phyloP scores from a whole-genome alignment of 2,329 filamentous ascomycete genomes.

The Mollisia scopiformis region DNA sequence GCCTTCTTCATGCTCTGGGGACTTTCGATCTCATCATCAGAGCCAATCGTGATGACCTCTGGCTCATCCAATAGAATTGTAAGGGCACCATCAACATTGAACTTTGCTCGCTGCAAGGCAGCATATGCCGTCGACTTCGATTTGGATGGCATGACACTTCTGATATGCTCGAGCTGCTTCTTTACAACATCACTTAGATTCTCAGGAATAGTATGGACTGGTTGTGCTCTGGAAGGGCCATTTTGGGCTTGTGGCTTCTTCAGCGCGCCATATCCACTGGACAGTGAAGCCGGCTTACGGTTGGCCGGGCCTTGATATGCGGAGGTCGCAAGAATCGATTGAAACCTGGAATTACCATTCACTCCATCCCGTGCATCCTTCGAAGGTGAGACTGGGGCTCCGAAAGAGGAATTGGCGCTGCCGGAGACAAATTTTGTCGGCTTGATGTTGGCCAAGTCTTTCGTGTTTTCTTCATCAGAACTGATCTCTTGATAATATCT shows the following conservation, averaged over 20 bases:
- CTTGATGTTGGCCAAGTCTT: slow-evolving; percentile 58
- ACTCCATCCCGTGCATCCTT: slow-evolving; percentile 35
- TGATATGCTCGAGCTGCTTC: background rate
- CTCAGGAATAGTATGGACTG: slow-evolving; percentile 48
- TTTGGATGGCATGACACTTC: slow-evolving; percentile 52
- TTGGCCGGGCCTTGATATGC: slow-evolving; percentile 17
- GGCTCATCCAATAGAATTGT: slow-evolving; percentile 44
- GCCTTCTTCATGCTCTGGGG: slow-evolving; percentile 31
- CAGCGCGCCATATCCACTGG: background rate
- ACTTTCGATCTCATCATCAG: slow-evolving; percentile 39
- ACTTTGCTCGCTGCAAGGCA: slow-evolving; percentile 49
- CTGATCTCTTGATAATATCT: slow-evolving; percentile 64
- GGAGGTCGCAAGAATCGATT: slow-evolving; percentile 25
- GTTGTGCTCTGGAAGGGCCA: slow-evolving; percentile 47
- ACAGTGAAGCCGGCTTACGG: background rate
- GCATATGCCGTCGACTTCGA: slow-evolving; percentile 49
- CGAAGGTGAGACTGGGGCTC: slow-evolving; percentile 39
- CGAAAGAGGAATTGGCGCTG: slow-evolving; percentile 43
- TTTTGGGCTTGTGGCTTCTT: slow-evolving; percentile 39
- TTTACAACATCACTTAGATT: slow-evolving; percentile 48
- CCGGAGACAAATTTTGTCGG: slow-evolving; percentile 56
- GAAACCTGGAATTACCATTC: slow-evolving; percentile 46
- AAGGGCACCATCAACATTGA: slow-evolving; percentile 58
- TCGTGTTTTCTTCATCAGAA: slow-evolving; percentile 61
- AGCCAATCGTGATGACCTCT: slow-evolving; percentile 23